Conservation (phyloP, 257 asterid genomes). For the Lycium ferocissimum region DNA sequence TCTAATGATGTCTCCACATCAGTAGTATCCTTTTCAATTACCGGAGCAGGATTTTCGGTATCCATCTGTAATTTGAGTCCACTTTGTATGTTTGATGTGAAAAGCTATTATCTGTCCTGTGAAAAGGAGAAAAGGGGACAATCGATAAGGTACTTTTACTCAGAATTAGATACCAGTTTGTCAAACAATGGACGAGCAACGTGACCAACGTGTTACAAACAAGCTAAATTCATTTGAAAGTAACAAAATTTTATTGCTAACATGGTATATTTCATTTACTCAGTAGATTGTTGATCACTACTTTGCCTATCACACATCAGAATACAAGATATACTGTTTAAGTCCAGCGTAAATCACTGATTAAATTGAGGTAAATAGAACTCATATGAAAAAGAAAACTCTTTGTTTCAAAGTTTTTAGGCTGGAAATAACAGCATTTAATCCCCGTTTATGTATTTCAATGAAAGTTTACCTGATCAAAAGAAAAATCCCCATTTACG, state of each 20-base stretch:
- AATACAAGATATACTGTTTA: not conserved
- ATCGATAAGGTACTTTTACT: not conserved
- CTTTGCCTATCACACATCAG: not conserved
- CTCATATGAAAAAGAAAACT: not conserved
- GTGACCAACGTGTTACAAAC: not conserved
- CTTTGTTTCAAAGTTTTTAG: not conserved
- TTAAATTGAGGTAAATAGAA: not conserved
- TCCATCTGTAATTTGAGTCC: not conserved
- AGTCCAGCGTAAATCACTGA: not conserved
- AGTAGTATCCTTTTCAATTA: not conserved
- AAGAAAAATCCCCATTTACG: too few species aligned
- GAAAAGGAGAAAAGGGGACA: not conserved
- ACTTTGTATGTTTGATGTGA: not conserved
- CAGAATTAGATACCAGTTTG: not conserved
- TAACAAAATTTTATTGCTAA: not conserved
- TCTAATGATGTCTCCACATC: constrained; percentile 24
- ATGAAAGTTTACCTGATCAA: too few species aligned
- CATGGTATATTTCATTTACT: not conserved
- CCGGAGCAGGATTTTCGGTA: constrained; percentile 17
- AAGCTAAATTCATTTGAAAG: constrained; percentile 1
- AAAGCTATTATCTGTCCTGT: not conserved
- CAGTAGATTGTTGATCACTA: not conserved
- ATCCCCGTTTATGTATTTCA: not conserved
- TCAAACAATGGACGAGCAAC: not conserved
- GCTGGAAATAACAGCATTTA: not conserved